These are phyloP conservation scores for Sporothrix mexicana DNA, from an alignment of 2,329 filamentous ascomycete genomes.

Conservation along the genomic window DNA sequence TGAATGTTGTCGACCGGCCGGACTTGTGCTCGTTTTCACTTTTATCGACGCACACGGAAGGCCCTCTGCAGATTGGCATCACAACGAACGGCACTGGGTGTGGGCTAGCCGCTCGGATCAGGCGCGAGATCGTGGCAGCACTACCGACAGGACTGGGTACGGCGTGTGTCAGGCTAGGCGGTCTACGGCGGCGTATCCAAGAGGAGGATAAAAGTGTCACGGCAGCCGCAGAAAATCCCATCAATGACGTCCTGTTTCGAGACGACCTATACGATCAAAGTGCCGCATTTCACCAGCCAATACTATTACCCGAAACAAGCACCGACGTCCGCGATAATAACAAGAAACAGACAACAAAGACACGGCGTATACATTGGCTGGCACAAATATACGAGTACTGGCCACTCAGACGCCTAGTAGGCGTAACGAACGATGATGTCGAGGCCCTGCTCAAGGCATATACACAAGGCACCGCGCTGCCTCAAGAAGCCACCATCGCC, in stretches of 20 bases:
- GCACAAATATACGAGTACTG: constrained; percentile 98
- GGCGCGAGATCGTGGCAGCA: constrained; percentile 82
- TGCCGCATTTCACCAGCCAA: constrained; percentile 81
- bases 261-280: constrained; percentile 74
- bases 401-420: constrained; percentile 82
- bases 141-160: constrained; percentile 76
- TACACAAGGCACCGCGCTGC: constrained; percentile 42
- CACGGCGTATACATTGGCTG: constrained; percentile 87
- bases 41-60: constrained; percentile 86
- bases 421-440: constrained; percentile 80
- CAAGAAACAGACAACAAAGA: constrained; percentile 58
- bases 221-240: constrained; percentile 41
- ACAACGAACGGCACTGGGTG: constrained; percentile 95
- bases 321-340: constrained; percentile 50
- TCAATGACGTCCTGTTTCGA: background rate
- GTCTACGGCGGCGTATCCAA: constrained; percentile 68
- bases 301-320: constrained; percentile 67
- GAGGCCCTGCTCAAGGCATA: constrained; percentile 78
- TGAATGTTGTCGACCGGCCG: constrained; percentile 91
- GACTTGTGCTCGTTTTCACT: constrained; percentile 87
- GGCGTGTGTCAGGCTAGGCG: constrained; percentile 79
- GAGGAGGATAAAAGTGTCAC: constrained; percentile 44
- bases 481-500: background rate
- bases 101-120: constrained; percentile 87
- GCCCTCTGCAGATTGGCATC: constrained; percentile 90